Base-by-base conservation (phyloP, 1,139 yeast genomes). In the Arxiozyma heterogenica region DNA sequence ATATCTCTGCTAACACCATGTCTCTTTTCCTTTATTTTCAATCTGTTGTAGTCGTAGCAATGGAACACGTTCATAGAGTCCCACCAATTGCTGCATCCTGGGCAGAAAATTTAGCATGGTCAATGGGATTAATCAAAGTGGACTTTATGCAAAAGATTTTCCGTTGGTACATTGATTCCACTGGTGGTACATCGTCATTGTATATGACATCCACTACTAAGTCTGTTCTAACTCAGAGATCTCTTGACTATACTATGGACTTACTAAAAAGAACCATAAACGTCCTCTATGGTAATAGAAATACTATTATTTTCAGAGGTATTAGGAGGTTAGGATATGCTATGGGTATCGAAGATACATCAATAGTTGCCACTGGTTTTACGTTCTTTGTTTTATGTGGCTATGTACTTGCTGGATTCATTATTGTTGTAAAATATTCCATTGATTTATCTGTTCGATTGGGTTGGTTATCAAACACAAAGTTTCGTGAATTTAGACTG, bases 31-130 rank as follows among this genome's bases (percentile, higher is more conserved):
- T 84, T 57, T 86, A 86, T 67, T 86, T 86, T 75, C 94, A 86
- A 70, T 78, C 86, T 56, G 90, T 85, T n/a, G 90, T 84, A 48
- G 80, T 86, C 49, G 82, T 86, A 30, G 74, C 83, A 9, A 84
- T 86, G 91, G 81, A 82, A 66, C 81, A 81, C 59, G 93, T 85
- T 54, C 86, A 82, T 61, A 72, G 80, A 59, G 80, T 84, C 5
- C 94, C 94, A 18, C 93, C 94, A 17, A 84, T 86, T 63, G 93
- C 90, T 2, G 77, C 84, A 34, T 80, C 91, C 8, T 86, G 94
- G 94, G 76, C 89, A 5, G 91, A 84, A 66, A 86, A 86, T 65
- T 76, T 86, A 67, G 87, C 88, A 41, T 86, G 94, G 94, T 84
- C 91, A 4, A 85, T 86, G 93, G 94, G 94, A 4, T 74, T 86